Evolutionary conservation across 1,284 basidiomycete species (phyloP).

Genomic region (Lignosus rhinocerotis): DNA sequence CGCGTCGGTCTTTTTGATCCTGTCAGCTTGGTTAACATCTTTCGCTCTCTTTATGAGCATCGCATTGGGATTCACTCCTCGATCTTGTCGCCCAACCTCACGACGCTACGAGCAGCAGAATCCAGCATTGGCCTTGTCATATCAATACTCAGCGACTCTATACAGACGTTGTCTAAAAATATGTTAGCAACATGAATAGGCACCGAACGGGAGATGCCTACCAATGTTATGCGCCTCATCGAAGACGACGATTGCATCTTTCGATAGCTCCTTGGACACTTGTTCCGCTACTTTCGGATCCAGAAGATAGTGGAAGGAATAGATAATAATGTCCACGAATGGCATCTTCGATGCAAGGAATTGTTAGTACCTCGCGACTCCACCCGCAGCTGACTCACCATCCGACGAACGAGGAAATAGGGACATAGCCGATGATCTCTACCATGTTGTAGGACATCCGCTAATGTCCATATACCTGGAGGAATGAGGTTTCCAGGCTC

Average conservation of each 20-base stretch:
- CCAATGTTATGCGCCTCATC: slow-evolving; percentile 99
- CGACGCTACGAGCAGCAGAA: slow-evolving; percentile 88
- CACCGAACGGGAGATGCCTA: slow-evolving; percentile 32
- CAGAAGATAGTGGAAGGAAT: slow-evolving; percentile 98
- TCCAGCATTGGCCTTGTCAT: slow-evolving; percentile 99
- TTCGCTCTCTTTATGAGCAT: background rate
- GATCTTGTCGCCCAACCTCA: slow-evolving; percentile 87
- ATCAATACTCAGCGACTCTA: slow-evolving; percentile 97
- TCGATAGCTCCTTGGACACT: slow-evolving; percentile 96
- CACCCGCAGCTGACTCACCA: slow-evolving; percentile 57
- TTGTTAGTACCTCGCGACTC: background rate
- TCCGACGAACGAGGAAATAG: slow-evolving; percentile 95
- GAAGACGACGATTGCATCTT: slow-evolving; percentile 98
- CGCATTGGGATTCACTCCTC: slow-evolving; percentile 72
- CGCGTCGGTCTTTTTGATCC: slow-evolving; percentile 93
- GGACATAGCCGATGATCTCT: slow-evolving; percentile 88
- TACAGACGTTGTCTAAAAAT: slow-evolving; percentile 91
- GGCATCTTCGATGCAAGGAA: slow-evolving; percentile 66
- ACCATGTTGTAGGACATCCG: slow-evolving; percentile 90
- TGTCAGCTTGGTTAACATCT: slow-evolving; percentile 33
- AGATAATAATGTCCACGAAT: slow-evolving; percentile 95
- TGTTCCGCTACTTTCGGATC: slow-evolving; percentile 99
- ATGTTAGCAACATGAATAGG: background rate
- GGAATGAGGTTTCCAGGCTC: slow-evolving; percentile 88
- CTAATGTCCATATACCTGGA: slow-evolving; percentile 91